Conservation (phyloP, 129 eudicot genomes). For the Ambrosia trifida region DNA sequence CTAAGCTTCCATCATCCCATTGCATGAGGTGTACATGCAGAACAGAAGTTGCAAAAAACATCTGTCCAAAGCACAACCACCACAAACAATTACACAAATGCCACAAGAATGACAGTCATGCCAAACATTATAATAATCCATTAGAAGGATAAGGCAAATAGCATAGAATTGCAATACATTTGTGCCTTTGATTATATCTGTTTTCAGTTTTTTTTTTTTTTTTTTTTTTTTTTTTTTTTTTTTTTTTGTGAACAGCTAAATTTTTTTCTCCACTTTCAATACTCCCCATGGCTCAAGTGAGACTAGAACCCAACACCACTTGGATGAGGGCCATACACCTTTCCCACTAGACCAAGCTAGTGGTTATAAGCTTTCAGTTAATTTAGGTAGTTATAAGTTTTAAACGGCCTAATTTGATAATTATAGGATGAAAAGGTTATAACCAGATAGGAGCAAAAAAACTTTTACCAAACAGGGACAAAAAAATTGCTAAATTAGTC, state of each 20-base stretch:
- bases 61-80: conserved; percentile 48
- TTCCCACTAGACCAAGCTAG: too few species aligned
- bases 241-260: too few species aligned
- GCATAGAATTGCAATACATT: neutral
- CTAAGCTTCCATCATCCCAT: conserved; percentile 81
- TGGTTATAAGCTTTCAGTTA: too few species aligned
- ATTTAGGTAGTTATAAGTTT: neutral
- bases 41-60: conserved; percentile 94
- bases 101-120: conserved; percentile 8
- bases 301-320: too few species aligned
- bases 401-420: neutral
- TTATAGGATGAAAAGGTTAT: neutral
- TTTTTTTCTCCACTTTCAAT: too few species aligned
- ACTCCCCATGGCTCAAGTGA: too few species aligned
- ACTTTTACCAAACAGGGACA: neutral
- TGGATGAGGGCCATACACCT: too few species aligned
- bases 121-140: conserved; percentile 4
- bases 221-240: too few species aligned
- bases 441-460: neutral
- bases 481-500: neutral
- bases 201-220: too few species aligned
- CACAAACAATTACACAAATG: neutral
- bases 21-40: conserved; percentile 90
- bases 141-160: neutral
- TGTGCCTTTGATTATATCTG: too few species aligned